Conservation (phyloP, 2,329 filamentous ascomycete species). For the Sclerotinia trifoliorum region DNA sequence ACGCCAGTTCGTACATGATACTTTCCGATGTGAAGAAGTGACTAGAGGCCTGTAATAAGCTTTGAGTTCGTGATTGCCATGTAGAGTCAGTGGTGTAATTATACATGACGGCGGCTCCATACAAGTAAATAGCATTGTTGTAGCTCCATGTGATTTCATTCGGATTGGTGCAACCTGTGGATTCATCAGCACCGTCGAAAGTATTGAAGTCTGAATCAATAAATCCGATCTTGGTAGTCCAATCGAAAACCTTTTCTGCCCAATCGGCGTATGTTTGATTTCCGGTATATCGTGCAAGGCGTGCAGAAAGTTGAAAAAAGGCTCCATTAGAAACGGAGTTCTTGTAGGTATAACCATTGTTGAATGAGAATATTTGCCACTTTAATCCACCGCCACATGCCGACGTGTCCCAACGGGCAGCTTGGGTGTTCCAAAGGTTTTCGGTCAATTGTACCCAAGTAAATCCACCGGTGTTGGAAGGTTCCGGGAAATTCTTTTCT, state of each 20-base stretch:
- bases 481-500: conserved; percentile 64
- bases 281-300: conserved; percentile 67
- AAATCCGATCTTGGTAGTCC: conserved; percentile 57
- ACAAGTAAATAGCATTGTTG: conserved; percentile 63
- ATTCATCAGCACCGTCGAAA: conserved; percentile 58
- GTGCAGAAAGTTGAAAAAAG: conserved; percentile 79
- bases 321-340: conserved; percentile 78
- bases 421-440: conserved; percentile 72
- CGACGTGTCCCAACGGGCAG: conserved; percentile 66
- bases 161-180: conserved; percentile 50
- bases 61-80: conserved; percentile 55
- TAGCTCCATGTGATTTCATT: conserved; percentile 63
- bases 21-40: conserved; percentile 57
- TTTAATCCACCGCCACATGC: conserved; percentile 70
- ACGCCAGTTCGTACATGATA: conserved; percentile 66
- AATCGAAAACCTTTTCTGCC: conserved; percentile 67
- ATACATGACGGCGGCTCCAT: conserved; percentile 62
- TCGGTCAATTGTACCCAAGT: conserved; percentile 65
- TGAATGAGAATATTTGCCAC: conserved; percentile 79
- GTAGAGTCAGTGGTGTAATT: conserved; percentile 54
- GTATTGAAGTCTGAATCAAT: conserved; percentile 46
- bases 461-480: conserved; percentile 51
- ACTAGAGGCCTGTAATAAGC: conserved; percentile 51
- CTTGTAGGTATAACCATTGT: conserved; percentile 80
- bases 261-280: conserved; percentile 65